These are phyloP conservation scores for Scedosporium dehoogii DNA, from an alignment of 2,329 filamentous ascomycete genomes.

Conservation along the genomic window DNA sequence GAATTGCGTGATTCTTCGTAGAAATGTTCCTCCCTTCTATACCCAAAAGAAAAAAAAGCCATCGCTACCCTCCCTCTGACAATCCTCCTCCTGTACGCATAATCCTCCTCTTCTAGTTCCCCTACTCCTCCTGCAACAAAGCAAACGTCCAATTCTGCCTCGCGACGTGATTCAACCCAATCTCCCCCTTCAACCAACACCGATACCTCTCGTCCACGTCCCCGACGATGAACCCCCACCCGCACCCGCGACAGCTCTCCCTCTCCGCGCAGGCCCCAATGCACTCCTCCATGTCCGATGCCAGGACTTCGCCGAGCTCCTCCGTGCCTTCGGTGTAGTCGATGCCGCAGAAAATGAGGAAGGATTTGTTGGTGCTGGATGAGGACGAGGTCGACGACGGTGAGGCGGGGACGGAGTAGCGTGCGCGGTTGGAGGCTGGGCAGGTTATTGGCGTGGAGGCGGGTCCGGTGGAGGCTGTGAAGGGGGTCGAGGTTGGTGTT, in stretches of 20 bases:
- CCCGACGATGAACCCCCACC: constrained; percentile 32
- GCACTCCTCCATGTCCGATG: constrained; percentile 30
- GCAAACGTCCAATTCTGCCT: constrained; percentile 33
- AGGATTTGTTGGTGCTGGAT: constrained; percentile 19
- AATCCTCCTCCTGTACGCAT: too few species aligned
- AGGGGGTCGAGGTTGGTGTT: constrained; percentile 11
- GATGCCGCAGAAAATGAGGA: constrained; percentile 35
- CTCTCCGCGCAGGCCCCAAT: constrained; percentile 33
- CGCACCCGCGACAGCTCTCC: constrained; percentile 29
- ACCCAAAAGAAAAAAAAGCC: too few species aligned
- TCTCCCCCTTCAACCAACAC: constrained; percentile 32
- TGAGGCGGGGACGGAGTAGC: constrained; percentile 29
- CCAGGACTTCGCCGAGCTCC: constrained; percentile 25
- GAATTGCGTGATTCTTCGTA: neutral
- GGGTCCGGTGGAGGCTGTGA: constrained; percentile 12
- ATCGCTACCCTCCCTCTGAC: neutral
- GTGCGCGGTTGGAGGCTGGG: constrained; percentile 32
- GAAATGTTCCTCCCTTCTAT: neutral
- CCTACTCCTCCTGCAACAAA: constrained; percentile 16
- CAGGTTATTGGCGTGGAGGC: constrained; percentile 21
- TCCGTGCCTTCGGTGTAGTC: constrained; percentile 29
- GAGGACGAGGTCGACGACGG: too few species aligned
- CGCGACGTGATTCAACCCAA: constrained; percentile 21
- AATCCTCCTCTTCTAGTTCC: neutral
- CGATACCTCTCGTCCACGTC: constrained; percentile 24